Evolutionary conservation across 2,329 filamentous ascomycete genomes (phyloP), one percentile per base, ranked within the genome.

Genomic region (Colletotrichum tabaci): DNA sequence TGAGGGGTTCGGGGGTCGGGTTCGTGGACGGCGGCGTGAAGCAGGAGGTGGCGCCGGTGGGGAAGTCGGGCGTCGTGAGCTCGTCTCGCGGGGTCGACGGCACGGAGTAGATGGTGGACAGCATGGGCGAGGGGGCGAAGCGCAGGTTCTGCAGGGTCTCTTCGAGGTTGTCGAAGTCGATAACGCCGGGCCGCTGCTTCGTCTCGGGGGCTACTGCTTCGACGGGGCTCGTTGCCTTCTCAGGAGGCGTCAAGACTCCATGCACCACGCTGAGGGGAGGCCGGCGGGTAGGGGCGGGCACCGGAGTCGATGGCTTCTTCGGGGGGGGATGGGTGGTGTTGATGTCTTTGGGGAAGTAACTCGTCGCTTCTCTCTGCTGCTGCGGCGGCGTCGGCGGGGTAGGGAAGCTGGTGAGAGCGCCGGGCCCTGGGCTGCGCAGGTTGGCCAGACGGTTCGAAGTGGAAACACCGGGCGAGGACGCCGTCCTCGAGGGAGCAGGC

Each of bases 111-210:
- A 71, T 71, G 44, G 68, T 71, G 7, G 68, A 71, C 21, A 71
- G 58, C 65, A 71, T 71, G 23, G 68, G 68, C n/a, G 68, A 71
- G 47, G 68, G 65, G 12, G 68, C 68, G 46, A 71, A 71, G 53
- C 68, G 68, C 30, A 71, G 57, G 68, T 68, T 71, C 8, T 68
- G 58, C 9, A 71, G 68, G 1, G 65, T 68, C 10, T 71, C 58
- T 64, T 68, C 53, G 21, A 71, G 65, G 68, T 71, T 71, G 52
- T 71, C 68, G 3, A 71, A 58, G n/a, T 68, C 53, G 23, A 71
- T 47, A 8, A 55, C 46, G 5, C 65, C 68, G 15, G 65, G 68
- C 4, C 53, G 65, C 38, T 58, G 52, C 46, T 63, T 63, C 3
- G 40, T 49, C n/a, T 42, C 38, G 6, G 58, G 52, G 3, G 30